Evolutionary conservation across 345 rosid genomes (phyloP).

Genomic region (Lenwebbia sp.): DNA sequence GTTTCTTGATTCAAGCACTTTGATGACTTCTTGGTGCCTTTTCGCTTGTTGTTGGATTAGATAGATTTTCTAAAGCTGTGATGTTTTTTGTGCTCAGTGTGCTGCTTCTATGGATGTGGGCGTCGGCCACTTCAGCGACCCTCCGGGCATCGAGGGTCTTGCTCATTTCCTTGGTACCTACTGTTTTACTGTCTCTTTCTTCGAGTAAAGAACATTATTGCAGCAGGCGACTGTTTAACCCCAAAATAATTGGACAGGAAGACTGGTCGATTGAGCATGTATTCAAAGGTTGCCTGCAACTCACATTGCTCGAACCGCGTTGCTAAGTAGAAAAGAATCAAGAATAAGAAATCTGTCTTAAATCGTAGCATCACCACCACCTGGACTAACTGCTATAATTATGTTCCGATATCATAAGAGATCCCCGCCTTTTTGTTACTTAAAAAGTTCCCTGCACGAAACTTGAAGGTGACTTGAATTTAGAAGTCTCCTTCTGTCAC

Average conservation of each 20-base stretch:
- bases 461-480: background rate
- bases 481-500: background rate
- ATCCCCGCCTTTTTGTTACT: background rate
- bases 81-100: constrained; percentile 34
- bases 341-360: background rate
- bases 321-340: background rate
- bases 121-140: constrained; percentile 75
- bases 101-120: constrained; percentile 87
- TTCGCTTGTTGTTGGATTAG: background rate
- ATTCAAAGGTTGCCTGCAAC: background rate
- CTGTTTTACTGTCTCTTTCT: background rate
- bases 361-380: background rate
- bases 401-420: background rate
- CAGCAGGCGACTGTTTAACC: background rate
- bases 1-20: background rate
- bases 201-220: background rate
- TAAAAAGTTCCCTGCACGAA: background rate
- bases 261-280: background rate
- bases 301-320: background rate
- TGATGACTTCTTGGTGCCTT: background rate
- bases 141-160: constrained; percentile 79
- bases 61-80: background rate
- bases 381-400: background rate
- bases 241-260: background rate
- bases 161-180: constrained; percentile 83